Evolutionary conservation across 148 eudicot species (phyloP), one percentile per base, ranked within the genome.

Genomic region (Chenopodium album): DNA sequence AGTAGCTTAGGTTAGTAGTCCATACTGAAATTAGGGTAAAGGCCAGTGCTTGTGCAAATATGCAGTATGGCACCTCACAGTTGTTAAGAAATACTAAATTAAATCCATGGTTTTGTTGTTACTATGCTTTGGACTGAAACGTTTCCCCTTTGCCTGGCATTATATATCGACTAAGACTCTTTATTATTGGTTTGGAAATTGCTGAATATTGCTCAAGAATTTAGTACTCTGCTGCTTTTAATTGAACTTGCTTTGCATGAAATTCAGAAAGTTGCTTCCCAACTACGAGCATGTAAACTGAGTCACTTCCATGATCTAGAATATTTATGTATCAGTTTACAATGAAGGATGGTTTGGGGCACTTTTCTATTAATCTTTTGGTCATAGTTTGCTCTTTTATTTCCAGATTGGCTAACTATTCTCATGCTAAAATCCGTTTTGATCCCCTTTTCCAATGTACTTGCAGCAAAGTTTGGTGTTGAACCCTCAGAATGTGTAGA

Each of bases 391-490:
- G 20, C 16, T 31, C 31, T 9, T 31, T 79, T 50, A 26, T 16
- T 26, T 32, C 8, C 41, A 62, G 12, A 50, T 44, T 70, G 13
- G 62, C 44, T 7, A 44, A 56, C 41, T 73, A 17, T 56, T 37
- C 37, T 2, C 22, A 20, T 16, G n/a, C 13, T 9, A 60, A 1
- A 54, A 22, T 50, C 8, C 20, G 28, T 28, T 26, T 78, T 22
- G 50, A 60, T 80, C 50, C 65, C 37, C 50, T 37, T 83, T 54
- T 52, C 26, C 56, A 46, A 47, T 80, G 48, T 52, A 17, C 41
- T 50, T 80, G 82, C 94, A 96, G 99, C 99, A 69, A 96, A 96
- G 90, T 92, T 72, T 87, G 99, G 99, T 67, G 95, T 94, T 70
- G 94, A 96, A 77, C 99, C 98, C 13, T 88, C 93, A 67, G 95